Base-by-base conservation (phyloP, 768 basidiomycete genomes). In the Trametes gibbosa region DNA sequence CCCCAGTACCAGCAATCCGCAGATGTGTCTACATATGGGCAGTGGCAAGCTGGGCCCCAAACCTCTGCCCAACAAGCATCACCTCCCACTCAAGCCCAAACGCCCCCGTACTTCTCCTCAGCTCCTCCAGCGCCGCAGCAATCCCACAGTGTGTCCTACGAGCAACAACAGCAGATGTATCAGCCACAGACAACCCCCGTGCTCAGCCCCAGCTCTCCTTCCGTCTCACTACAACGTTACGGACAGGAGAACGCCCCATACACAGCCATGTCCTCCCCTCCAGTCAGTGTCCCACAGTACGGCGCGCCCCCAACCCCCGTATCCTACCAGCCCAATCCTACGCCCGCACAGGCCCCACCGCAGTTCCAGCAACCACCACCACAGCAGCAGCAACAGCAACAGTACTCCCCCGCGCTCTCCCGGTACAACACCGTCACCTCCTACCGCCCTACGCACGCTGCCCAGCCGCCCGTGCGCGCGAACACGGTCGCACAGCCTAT, bases 361-460 rank as follows among this genome's bases (percentile, higher is more conserved):
- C 55, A 70, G 62, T 34, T 68, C 27, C 63, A 65, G 37, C 37
- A 39, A 39, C 7, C 37, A 23, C 63, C 60, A 48, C 67, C 69
- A 14, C 69, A 68, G n/a, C 68, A 55, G 23, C 65, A 68, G 27
- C 66, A 65, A 16, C 57, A 63, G 12, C 71, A 62, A 32, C 69
- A 68, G 3, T 50, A 61, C 3, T 48, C 56, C 8, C 63, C 67
- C 13, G 52, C 64, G 29, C 65, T 63, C 13, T 59, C 56, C 32
- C 68, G 70, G 21, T 64, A 66, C 24, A 70, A 69, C 53, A 68
- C 69, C 42, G 62, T 71, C 21, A 50, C 69, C 32, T 53, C 69
- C 29, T 48, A 56, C 66, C 51, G 68, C 63, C 50, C 67, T 65
- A 40, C 66, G 66, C 50, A 46, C 25, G 54, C 64, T 54, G 62